Evolutionary conservation across 257 asterid genomes (phyloP), one percentile per base, ranked within the genome.

Genomic region (Lavandula angustifolia): DNA sequence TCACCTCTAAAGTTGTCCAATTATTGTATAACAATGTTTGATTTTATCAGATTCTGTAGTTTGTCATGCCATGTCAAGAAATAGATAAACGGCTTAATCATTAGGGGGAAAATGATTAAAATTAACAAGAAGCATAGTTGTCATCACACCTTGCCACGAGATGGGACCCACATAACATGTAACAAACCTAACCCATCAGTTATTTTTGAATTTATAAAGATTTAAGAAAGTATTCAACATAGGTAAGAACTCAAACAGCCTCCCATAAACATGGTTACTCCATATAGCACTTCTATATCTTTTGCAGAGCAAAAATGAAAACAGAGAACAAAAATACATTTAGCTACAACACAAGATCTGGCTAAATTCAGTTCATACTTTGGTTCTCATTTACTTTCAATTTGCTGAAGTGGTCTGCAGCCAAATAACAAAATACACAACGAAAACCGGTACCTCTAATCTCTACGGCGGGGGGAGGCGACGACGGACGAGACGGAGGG

Each of bases 361-460:
- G n/a, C 72, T 76, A 22, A 73, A 65, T 61, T 11, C 34, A 65
- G 46, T 57, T 60, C 13, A 3, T 60, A 60, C 52, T 29, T 54
- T 40, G 60, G 16, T 64, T 41, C 42, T 71, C 59, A 75, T 67
- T 69, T 68, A 73, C 22, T 61, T 84, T 82, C 79, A 78, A 62
- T 82, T 81, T 82, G 77, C 67, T 84, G 82, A 72, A 62, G 38
- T 87, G 89, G 46, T 91, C 98, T 3, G 89, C 94, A 40, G 95
- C 98, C 80, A 88, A 72, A 0, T n/a, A n/a, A n/a, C n/a, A n/a
- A n/a, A n/a, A n/a, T n/a, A n/a, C n/a, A n/a, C n/a, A n/a, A n/a
- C n/a, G n/a, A n/a, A n/a, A n/a, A n/a, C n/a, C n/a, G n/a, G n/a
- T n/a, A n/a, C n/a, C n/a, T n/a, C n/a, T n/a, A n/a, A n/a, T n/a